Base-by-base conservation (phyloP, 1,284 basidiomycete genomes). In the Leccinum pallidistipes region DNA sequence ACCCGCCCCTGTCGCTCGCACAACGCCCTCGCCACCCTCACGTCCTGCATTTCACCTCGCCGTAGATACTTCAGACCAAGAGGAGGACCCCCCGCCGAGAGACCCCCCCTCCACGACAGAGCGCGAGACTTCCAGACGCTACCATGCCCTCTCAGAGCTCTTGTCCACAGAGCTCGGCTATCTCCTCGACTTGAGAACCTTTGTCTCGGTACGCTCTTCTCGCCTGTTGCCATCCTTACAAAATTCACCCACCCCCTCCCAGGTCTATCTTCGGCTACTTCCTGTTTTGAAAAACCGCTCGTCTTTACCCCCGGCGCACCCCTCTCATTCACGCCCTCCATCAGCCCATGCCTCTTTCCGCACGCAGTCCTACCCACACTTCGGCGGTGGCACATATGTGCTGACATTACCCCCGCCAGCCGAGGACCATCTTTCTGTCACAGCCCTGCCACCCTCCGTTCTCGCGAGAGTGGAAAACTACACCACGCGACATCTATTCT, bases 151-250 rank as follows among this genome's bases (percentile, higher is more conserved):
- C 61, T 79, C 84, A 68, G 95, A 97, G 76, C 80, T 97, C 36
- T 81, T 96, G 36, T 82, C 86, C 63, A 95, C 94, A 0, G 95
- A 97, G 77, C 80, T 87, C 18, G 85, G 86, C 6, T 97, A 97
- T 72, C 81, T 94, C 12, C 76, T 82, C 57, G 92, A 95, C 73
- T 75, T 97, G 65, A 83, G 86, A 61, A 83, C 83, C 12, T 81
- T 97, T 49, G 88, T 94, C 52, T 83, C 83, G 66, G 92, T 92
- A 72, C 67, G 83, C 74, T 36, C 59, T 5, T 56, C 53, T 45
- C 55, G 27, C 58, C 55, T 27, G 38, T 51, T 36, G 3, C 49
- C 21, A n/a, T 56, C 52, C 3, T 49, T 29, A 21, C 18, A 14
- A 27, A 11, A 27, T 54, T 62, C 81, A 81, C 68, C 68, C 18